phyloP scores from a whole-genome alignment of 371 early-diverging fungal species.

The Syncephalastrum sp. region DNA sequence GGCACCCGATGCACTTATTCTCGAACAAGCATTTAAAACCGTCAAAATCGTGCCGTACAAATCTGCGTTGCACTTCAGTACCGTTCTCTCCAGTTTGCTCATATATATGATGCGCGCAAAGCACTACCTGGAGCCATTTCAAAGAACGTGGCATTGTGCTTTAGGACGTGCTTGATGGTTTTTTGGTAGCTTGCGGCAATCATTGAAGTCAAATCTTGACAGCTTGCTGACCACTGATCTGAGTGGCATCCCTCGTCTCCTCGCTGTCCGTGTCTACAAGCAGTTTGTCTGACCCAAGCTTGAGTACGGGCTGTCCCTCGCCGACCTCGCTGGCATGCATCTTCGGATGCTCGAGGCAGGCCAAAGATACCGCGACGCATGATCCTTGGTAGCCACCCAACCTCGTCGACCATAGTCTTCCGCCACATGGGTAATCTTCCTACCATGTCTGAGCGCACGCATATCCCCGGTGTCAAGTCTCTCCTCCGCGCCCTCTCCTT shows the following conservation, averaged over 20 bases:
- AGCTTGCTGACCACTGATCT: background rate
- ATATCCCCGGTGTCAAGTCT: conserved; percentile 10
- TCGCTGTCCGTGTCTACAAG: conserved; percentile 1
- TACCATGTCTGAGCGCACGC: conserved; percentile 5
- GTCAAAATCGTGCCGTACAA: no score
- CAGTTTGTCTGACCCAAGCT: conserved; percentile 11
- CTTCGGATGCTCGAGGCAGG: background rate
- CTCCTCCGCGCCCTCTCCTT: conserved; percentile 1
- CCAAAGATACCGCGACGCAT: conserved; percentile 17
- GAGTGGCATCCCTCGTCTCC: conserved; percentile 8
- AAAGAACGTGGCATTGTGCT: no score
- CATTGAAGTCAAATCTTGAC: no score
- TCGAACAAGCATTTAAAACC: no score
- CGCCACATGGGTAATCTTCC: conserved; percentile 17
- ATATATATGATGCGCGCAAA: no score
- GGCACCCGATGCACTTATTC: no score
- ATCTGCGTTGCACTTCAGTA: no score
- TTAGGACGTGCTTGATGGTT: no score
- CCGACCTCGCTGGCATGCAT: background rate
- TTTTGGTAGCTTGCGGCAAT: no score
- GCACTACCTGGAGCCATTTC: no score
- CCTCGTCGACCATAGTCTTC: conserved; percentile 19
- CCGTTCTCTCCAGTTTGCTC: no score
- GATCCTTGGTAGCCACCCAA: conserved; percentile 13
- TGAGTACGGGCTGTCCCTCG: conserved; percentile 11